A percentile compares a stretch with the other conserved stretches of the same genome.
These are phyloP conservation scores for Coniochaeta sp. DNA, from an alignment of 2,329 filamentous ascomycete genomes.

Conservation along the genomic window DNA sequence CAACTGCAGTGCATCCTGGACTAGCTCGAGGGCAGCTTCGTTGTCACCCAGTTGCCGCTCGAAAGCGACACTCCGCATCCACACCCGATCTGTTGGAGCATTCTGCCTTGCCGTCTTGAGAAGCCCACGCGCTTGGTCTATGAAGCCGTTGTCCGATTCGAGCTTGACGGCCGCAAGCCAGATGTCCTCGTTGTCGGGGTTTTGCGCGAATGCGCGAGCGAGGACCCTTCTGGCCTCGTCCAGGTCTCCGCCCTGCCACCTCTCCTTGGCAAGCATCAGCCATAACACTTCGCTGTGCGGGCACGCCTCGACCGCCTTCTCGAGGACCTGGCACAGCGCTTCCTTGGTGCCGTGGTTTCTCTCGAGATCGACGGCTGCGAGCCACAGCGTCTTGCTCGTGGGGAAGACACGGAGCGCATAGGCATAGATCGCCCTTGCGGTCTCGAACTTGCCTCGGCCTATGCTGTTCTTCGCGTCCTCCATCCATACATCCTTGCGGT, in stretches of 20 bases:
- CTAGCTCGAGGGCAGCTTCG: constrained; percentile 78
- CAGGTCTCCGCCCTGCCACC: constrained; percentile 81
- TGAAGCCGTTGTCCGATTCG: constrained; percentile 82
- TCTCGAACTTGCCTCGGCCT: constrained; percentile 76
- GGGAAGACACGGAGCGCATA: constrained; percentile 86
- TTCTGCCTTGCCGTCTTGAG: constrained; percentile 77
- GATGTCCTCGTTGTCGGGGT: constrained; percentile 95
- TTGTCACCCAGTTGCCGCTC: constrained; percentile 76
- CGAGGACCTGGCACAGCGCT: constrained; percentile 74
- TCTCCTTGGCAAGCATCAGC: constrained; percentile 94
- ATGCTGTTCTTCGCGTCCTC: constrained; percentile 84
- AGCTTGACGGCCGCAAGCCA: constrained; percentile 96
- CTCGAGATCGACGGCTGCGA: constrained; percentile 85
- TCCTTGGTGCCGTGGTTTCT: constrained; percentile 81
- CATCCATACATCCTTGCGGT: constrained; percentile 92
- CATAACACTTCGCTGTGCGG: constrained; percentile 87
- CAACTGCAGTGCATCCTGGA: constrained; percentile 75
- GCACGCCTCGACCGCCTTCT: constrained; percentile 90
- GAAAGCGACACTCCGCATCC: constrained; percentile 93
- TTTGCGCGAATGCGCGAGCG: constrained; percentile 85
- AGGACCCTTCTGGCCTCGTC: constrained; percentile 82
- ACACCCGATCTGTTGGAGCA: constrained; percentile 91
- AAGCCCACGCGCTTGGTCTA: constrained; percentile 73
- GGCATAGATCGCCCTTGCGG: constrained; percentile 86
- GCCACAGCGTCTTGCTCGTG: constrained; percentile 81